These are phyloP conservation scores for Tolypocladium ovalisporum DNA, from an alignment of 2,329 filamentous ascomycete genomes.

Conservation along the genomic window DNA sequence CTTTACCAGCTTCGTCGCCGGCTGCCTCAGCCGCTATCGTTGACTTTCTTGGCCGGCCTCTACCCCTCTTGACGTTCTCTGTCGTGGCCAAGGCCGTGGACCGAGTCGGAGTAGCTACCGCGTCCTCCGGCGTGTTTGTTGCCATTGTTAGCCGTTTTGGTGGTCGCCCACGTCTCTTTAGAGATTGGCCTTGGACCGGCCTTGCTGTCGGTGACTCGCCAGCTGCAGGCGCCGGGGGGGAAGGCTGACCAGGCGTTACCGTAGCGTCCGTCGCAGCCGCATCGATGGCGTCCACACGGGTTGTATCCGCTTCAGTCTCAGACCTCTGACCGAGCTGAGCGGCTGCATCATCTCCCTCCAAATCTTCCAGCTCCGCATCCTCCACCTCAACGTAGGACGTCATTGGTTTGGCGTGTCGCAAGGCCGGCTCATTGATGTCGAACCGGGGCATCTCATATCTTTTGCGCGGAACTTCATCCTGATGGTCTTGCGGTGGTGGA, in stretches of 20 bases:
- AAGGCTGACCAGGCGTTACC: constrained; percentile 12
- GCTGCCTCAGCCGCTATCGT: too few relatives aligned
- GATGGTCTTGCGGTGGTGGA: neutral
- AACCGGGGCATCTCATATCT: constrained; percentile 13
- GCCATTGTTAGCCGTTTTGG: constrained; percentile 13
- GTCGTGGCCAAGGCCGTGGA: constrained; percentile 1
- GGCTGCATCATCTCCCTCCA: constrained; percentile 32
- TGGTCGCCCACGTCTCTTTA: constrained; percentile 19
- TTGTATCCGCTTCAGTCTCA: constrained; percentile 2
- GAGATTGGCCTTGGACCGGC: neutral
- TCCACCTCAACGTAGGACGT: constrained; percentile 39
- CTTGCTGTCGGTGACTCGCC: neutral
- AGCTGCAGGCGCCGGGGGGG: neutral
- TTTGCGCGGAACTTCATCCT: constrained; percentile 11
- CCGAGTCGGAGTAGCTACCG: neutral
- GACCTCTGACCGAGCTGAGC: constrained; percentile 4
- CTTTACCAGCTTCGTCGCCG: neutral
- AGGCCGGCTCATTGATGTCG: constrained; percentile 34
- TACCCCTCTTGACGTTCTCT: constrained; percentile 8
- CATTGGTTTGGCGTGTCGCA: constrained; percentile 42
- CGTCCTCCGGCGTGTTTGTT: constrained; percentile 1
- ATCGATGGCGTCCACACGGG: constrained; percentile 21
- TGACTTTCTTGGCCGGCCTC: constrained; percentile 16
- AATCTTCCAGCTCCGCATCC: constrained; percentile 25
- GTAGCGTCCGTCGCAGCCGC: constrained; percentile 25